A percentile compares a stretch with the other conserved stretches of the same genome.
Conservation (phyloP, 768 basidiomycete genomes). For the Neoboletus magnificus region DNA sequence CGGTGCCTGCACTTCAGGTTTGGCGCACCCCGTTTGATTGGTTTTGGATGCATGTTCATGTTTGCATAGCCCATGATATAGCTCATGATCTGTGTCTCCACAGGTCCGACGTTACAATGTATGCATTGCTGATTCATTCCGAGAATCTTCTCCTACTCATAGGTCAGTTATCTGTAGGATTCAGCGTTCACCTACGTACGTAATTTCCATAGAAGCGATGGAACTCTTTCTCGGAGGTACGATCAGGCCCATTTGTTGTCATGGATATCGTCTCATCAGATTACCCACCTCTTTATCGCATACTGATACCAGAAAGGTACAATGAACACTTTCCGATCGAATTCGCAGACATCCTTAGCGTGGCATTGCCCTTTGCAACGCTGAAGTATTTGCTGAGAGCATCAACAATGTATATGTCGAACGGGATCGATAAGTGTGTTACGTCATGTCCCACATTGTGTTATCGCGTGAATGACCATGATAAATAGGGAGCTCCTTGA, state of each 20-base stretch:
- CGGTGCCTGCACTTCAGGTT: constrained; percentile 61
- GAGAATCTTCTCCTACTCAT: constrained; percentile 26
- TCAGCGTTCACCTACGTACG: constrained; percentile 31
- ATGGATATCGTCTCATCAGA: not conserved
- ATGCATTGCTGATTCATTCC: constrained; percentile 10
- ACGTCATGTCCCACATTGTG: not conserved
- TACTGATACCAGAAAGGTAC: constrained; percentile 18
- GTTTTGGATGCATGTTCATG: not conserved
- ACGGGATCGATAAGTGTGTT: constrained; percentile 24
- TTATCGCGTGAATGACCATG: not conserved
- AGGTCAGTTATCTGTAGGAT: constrained; percentile 8
- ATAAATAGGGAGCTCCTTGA: constrained; percentile 36
- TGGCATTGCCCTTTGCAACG: constrained; percentile 22
- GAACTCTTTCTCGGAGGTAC: constrained; percentile 16
- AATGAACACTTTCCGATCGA: constrained; percentile 27
- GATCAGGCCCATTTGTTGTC: not conserved
- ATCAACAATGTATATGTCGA: constrained; percentile 1
- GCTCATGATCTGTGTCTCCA: constrained; percentile 31
- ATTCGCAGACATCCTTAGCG: constrained; percentile 23
- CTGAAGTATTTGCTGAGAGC: constrained; percentile 13
- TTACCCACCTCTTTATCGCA: not conserved
- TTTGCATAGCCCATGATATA: constrained; percentile 37
- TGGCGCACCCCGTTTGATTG: not conserved
- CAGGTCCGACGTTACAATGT: constrained; percentile 31
- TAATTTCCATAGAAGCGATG: constrained; percentile 16